Evolutionary conservation across 208 protist genomes (phyloP), one percentile per base, ranked within the genome.

Genomic region (Trypanosoma rangeli): DNA sequence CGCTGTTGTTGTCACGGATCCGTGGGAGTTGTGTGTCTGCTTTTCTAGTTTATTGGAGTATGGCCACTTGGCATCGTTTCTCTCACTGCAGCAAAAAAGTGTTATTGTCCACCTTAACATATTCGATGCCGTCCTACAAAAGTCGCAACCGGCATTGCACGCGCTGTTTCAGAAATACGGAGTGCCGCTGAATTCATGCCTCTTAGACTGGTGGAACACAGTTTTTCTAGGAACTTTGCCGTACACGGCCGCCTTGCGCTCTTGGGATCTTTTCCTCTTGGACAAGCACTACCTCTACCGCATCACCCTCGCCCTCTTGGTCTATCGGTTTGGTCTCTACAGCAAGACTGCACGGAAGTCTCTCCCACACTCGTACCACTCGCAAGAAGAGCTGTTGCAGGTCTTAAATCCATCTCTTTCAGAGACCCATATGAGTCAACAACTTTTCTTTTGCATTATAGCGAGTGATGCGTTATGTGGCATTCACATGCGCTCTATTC

Each of bases 161-260:
- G 62, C 8, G 28, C n/a, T 68, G 16, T 62, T 78, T 10, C 70
- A 61, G 18, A 53, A 68, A 35, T 50, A 56, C 28, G 57, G 39
- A 9, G 33, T 78, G 29, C 10, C 12, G 26, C 52, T 70, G 31
- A 18, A 42, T 10, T 12, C n/a, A 29, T 78, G 67, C 49, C 10
- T 77, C 7, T 58, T 68, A 22, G 73, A 78, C 39, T 78, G 73
- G 73, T 78, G 73, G 73, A 76, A 60, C 55, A 70, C 73, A 28
- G 42, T 78, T 22, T 78, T 60, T 24, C 20, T n/a, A 22, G 10
- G 73, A 18, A 28, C 60, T n/a, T 57, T 78, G 49, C 64, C 66
- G 7, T 61, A 59, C 42, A 20, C 62, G 8, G 22, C 22, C 20
- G 73, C 73, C 35, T 50, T 70, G 15, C 73, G 42, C 20, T 48